These are phyloP conservation scores for Peronospora farinosa DNA, from an alignment of 352 stramenopile genomes.

Conservation along the genomic window DNA sequence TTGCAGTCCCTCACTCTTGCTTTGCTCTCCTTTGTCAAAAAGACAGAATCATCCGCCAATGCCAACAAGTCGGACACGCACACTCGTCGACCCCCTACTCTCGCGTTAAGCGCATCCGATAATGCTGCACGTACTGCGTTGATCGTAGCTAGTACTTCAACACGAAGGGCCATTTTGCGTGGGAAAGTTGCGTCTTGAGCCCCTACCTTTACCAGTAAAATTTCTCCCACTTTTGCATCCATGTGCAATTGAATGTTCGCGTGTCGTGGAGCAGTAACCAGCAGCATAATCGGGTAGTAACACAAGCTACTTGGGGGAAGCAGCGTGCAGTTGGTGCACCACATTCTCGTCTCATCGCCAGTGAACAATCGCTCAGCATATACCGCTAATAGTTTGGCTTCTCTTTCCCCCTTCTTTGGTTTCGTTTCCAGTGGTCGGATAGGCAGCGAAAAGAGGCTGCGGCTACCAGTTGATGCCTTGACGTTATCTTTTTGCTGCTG, in stretches of 20 bases:
- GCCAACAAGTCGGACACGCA: conserved; percentile 34
- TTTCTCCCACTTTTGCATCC: conserved; percentile 39
- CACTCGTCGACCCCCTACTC: conserved; percentile 17
- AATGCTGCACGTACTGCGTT: conserved; percentile 51
- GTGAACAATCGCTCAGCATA: conserved; percentile 70
- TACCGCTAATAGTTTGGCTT: conserved; percentile 43
- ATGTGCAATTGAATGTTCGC: conserved; percentile 69
- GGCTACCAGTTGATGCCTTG: conserved; percentile 52
- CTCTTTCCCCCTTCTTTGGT: conserved; percentile 18
- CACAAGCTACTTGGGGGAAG: conserved; percentile 46
- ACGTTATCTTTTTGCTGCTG: conserved; percentile 52
- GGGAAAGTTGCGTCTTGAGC: conserved; percentile 45
- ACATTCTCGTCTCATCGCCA: conserved; percentile 72
- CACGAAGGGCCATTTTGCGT: conserved; percentile 36
- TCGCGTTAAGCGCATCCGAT: conserved; percentile 47
- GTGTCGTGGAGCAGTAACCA: conserved; percentile 34
- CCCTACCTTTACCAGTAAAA: conserved; percentile 60
- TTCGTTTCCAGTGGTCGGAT: conserved; percentile 33
- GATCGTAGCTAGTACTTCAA: conserved; percentile 35
- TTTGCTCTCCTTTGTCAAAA: conserved; percentile 40
- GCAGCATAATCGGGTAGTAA: conserved; percentile 60
- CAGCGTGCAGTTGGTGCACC: conserved; percentile 73
- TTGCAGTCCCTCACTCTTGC: conserved; percentile 31
- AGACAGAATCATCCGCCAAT: conserved; percentile 41
- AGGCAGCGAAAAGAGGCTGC: conserved; percentile 62